Evolutionary conservation across 805 yeast genomes (phyloP).

Genomic region (Myxozyma monticola): DNA sequence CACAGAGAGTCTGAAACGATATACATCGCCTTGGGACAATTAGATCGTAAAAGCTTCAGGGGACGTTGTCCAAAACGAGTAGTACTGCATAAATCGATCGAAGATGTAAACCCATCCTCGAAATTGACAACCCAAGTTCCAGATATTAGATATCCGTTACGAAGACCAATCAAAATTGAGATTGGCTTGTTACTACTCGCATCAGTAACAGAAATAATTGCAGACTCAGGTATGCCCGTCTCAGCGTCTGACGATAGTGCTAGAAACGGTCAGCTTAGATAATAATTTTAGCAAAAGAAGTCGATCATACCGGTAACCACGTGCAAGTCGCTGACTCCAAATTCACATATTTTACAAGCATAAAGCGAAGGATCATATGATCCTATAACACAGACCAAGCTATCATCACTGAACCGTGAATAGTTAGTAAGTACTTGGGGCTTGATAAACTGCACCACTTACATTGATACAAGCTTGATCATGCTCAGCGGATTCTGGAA

Average conservation of each 20-base stretch:
- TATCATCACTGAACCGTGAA: too few relatives aligned
- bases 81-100: not conserved
- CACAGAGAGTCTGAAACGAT: conserved; percentile 18
- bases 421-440: too few relatives aligned
- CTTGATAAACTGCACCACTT: too few relatives aligned
- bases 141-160: conserved; percentile 12
- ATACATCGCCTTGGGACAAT: conserved; percentile 5
- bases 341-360: not conserved
- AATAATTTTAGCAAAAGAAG: too few relatives aligned
- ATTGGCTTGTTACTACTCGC: too few relatives aligned
- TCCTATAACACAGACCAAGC: not conserved
- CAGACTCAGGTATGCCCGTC: too few relatives aligned
- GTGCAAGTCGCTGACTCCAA: not conserved
- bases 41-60: conserved; percentile 7
- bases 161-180: conserved; percentile 17
- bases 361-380: not conserved
- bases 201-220: too few relatives aligned
- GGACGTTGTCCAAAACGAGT: conserved; percentile 18
- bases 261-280: too few relatives aligned
- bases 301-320: too few relatives aligned
- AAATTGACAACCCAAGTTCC: not conserved
- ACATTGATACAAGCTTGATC: not conserved
- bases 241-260: too few relatives aligned
- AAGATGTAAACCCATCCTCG: not conserved
- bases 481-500: not conserved